Conservation (phyloP, 257 asterid genomes). For the Plectranthus barbatus region DNA sequence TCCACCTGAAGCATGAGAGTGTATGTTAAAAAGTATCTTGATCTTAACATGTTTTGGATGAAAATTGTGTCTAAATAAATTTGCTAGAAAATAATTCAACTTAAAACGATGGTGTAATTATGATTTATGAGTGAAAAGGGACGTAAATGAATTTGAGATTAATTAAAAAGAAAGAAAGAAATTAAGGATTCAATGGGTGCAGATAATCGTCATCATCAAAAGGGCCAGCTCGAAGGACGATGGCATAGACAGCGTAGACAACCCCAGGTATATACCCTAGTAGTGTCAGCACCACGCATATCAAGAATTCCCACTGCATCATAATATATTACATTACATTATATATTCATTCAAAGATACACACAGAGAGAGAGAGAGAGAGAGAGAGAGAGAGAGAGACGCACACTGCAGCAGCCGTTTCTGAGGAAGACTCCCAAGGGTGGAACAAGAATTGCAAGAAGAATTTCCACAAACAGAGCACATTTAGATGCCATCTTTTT, state of each 20-base stretch:
- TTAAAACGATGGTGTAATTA: no score
- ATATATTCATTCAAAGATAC: neutral
- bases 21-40: no score
- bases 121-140: no score
- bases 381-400: neutral
- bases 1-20: no score
- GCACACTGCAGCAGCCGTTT: slow-evolving; percentile 29
- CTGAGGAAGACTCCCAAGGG: slow-evolving; percentile 28
- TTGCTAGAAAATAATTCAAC: no score
- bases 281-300: slow-evolving; percentile 45
- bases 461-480: slow-evolving; percentile 21
- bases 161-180: neutral
- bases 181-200: slow-evolving; percentile 32
- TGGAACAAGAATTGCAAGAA: slow-evolving; percentile 27
- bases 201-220: slow-evolving; percentile 24
- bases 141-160: no score
- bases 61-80: no score
- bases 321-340: no score
- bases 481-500: slow-evolving; percentile 42
- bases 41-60: no score
- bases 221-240: slow-evolving; percentile 30
- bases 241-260: slow-evolving; percentile 48
- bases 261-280: slow-evolving; percentile 61
- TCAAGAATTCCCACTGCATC: slow-evolving; percentile 58
- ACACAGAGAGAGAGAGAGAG: neutral